A percentile compares a stretch with the other conserved stretches of the same genome.
phyloP scores from a whole-genome alignment of 176 grass and related monocot genomes.

The Bromus sterilis region DNA sequence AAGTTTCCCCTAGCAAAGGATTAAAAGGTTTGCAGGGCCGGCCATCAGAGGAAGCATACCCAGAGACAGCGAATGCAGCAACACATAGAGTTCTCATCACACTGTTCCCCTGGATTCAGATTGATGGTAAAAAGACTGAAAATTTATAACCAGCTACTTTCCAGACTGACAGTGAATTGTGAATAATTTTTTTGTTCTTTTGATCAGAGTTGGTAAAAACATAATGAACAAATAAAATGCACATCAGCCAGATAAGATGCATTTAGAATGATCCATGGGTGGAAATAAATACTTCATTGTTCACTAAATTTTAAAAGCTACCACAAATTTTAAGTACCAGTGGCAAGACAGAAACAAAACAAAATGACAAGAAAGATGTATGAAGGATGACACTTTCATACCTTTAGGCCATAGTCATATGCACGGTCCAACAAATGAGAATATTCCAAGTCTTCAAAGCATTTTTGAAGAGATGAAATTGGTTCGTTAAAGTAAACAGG shows the following conservation, averaged over 20 bases:
- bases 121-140: neutral
- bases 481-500: slow-evolving; percentile 64
- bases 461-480: slow-evolving; percentile 58
- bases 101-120: slow-evolving; percentile 42
- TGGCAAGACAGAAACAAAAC: neutral
- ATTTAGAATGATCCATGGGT: neutral
- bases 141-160: neutral
- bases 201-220: neutral
- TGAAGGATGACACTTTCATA: slow-evolving; percentile 8
- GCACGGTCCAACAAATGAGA: slow-evolving; percentile 47
- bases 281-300: neutral
- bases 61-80: slow-evolving; percentile 54
- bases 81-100: slow-evolving; percentile 58
- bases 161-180: neutral
- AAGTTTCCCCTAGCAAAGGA: slow-evolving; percentile 54
- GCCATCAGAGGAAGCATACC: slow-evolving; percentile 51
- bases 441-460: slow-evolving; percentile 65
- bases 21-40: slow-evolving; percentile 56
- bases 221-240: neutral
- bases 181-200: neutral
- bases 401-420: slow-evolving; percentile 38
- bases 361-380: neutral
- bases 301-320: neutral
- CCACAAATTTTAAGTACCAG: neutral
- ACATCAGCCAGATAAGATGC: neutral